Evolutionary conservation across 257 asterid genomes (phyloP).

Genomic region (Solanum raphanifolium): DNA sequence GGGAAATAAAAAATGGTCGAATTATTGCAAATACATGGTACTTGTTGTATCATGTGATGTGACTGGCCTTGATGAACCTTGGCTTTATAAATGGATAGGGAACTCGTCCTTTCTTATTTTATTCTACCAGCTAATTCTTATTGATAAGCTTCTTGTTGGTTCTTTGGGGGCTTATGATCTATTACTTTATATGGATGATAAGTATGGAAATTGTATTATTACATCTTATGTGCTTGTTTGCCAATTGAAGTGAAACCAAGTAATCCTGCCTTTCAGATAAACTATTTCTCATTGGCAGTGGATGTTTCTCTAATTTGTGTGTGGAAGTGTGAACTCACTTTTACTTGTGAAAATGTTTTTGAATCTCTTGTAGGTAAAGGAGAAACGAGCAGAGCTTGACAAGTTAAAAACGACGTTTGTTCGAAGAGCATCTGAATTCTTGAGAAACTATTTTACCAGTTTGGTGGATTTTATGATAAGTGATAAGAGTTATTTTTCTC

Average conservation of each 20-base stretch:
- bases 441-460: conserved; percentile 77
- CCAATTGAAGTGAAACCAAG: background rate
- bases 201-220: background rate
- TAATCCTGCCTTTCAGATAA: background rate
- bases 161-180: background rate
- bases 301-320: background rate
- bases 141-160: background rate
- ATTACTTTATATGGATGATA: background rate
- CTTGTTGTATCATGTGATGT: background rate
- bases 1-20: background rate
- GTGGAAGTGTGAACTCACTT: background rate
- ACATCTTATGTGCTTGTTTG: background rate
- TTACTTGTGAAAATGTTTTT: background rate
- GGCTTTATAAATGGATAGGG: background rate
- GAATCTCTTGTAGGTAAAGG: conserved; percentile 57
- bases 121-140: background rate
- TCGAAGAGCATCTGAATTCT: conserved; percentile 86
- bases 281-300: background rate
- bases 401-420: conserved; percentile 68
- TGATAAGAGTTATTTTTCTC: conserved; percentile 95
- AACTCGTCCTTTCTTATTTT: background rate
- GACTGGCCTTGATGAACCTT: background rate
- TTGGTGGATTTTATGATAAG: conserved; percentile 97
- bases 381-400: conserved; percentile 86
- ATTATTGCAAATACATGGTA: background rate